Evolutionary conservation across 73 alveolate species (phyloP).

Genomic region (Paramecium primaurelia): DNA sequence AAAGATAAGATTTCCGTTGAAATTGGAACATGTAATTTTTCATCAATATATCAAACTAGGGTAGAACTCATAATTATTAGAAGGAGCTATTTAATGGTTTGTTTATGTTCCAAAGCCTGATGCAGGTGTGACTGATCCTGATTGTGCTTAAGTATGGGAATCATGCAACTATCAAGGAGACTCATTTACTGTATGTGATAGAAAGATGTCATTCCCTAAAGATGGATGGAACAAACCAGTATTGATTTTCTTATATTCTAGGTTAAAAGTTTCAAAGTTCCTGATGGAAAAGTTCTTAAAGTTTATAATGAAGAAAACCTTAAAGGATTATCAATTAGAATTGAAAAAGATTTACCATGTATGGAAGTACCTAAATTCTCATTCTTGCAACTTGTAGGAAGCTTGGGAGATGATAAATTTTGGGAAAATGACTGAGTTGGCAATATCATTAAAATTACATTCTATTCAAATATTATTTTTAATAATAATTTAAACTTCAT

Average conservation of each 20-base stretch:
- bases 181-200: slow-evolving; percentile 35
- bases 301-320: neutral
- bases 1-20: neutral
- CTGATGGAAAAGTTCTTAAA: slow-evolving; percentile 5
- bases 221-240: slow-evolving; percentile 54
- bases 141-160: slow-evolving; percentile 33
- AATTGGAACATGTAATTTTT: slow-evolving; percentile 12
- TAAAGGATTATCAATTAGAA: slow-evolving; percentile 32
- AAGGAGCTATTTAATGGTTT: neutral
- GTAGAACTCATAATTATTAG: slow-evolving; percentile 2
- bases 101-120: slow-evolving; percentile 16
- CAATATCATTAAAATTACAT: neutral
- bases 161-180: slow-evolving; percentile 28
- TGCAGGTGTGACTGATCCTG: neutral
- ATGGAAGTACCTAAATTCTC: slow-evolving; percentile 50
- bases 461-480: neutral
- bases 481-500: neutral
- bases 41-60: neutral
- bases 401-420: neutral
- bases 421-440: neutral
- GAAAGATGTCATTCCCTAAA: slow-evolving; percentile 39
- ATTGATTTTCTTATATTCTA: neutral
- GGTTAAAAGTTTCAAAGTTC: slow-evolving; percentile 54
- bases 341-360: slow-evolving; percentile 31
- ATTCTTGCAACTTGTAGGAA: slow-evolving; percentile 8